Evolutionary conservation across 495 filamentous ascomycete species (phyloP).

Genomic region (Trypethelium eluteriae): DNA sequence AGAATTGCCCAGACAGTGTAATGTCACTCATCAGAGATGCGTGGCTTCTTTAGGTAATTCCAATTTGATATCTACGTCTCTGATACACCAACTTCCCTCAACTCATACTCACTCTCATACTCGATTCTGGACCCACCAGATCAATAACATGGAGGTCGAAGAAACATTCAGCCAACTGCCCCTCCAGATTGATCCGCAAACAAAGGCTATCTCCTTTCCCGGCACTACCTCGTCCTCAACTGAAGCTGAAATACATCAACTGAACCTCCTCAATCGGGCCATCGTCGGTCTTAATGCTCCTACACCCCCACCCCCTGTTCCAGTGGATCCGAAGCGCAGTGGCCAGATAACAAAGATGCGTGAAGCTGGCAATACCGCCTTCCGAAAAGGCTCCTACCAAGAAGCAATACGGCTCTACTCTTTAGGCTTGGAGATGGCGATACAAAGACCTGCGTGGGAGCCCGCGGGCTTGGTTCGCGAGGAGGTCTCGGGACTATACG

Average conservation of each 20-base stretch:
- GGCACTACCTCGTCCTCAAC: conserved; percentile 25
- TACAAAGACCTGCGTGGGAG: conserved; percentile 78
- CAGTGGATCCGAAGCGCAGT: conserved; percentile 75
- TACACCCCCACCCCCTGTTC: conserved; percentile 50
- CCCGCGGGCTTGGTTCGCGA: conserved; percentile 72
- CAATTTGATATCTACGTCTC: background rate
- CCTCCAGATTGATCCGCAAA: conserved; percentile 65
- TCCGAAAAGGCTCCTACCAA: conserved; percentile 62
- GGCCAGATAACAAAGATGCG: conserved; percentile 84
- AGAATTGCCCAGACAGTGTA: background rate
- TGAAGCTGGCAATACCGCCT: conserved; percentile 73
- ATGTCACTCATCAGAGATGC: background rate
- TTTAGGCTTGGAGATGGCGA: conserved; percentile 78
- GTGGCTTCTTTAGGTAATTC: background rate
- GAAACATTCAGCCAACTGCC: conserved; percentile 81
- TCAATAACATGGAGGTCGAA: background rate
- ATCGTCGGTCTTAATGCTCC: conserved; percentile 33
- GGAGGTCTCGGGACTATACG: conserved; percentile 69
- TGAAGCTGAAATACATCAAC: conserved; percentile 28
- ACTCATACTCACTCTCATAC: no score
- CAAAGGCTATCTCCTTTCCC: conserved; percentile 50
- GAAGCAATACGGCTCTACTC: conserved; percentile 77
- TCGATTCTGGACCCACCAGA: background rate
- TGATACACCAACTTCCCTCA: no score
- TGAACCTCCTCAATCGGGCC: conserved; percentile 35